Conservation (phyloP, 768 basidiomycete genomes). For the Tylopilus plumbeoviolaceoides region DNA sequence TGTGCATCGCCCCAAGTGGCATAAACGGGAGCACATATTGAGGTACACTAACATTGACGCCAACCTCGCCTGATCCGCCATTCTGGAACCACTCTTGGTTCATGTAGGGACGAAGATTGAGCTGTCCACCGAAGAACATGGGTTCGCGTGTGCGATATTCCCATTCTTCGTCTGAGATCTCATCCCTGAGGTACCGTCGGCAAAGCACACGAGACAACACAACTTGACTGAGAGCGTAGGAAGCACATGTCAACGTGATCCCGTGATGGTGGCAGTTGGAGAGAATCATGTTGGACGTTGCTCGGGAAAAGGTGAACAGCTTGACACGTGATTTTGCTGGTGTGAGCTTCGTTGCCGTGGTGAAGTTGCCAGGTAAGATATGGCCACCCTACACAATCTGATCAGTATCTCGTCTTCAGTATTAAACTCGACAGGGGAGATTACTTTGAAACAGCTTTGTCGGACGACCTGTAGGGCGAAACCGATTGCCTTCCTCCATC, state of each 20-base stretch:
- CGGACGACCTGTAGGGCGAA: slow-evolving; percentile 33
- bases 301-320: slow-evolving; percentile 23
- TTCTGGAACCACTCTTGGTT: slow-evolving; percentile 40
- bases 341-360: slow-evolving; percentile 32
- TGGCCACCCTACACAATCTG: slow-evolving; percentile 45
- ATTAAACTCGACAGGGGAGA: not conserved
- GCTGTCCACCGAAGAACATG: slow-evolving; percentile 43
- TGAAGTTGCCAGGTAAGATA: slow-evolving; percentile 42
- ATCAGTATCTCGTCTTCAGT: not conserved
- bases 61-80: slow-evolving; percentile 29
- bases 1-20: slow-evolving; percentile 31
- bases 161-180: slow-evolving; percentile 40
- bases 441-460: slow-evolving; percentile 33
- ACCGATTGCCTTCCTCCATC: slow-evolving; percentile 47
- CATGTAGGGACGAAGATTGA: slow-evolving; percentile 48
- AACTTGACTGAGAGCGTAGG: too few relatives aligned
- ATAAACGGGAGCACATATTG: slow-evolving; percentile 43
- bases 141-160: slow-evolving; percentile 44
- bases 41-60: slow-evolving; percentile 41
- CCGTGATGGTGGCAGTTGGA: slow-evolving; percentile 36
- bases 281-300: slow-evolving; percentile 30
- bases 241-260: slow-evolving; percentile 22
- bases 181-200: slow-evolving; percentile 39
- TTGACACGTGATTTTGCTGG: slow-evolving; percentile 37
- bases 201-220: slow-evolving; percentile 37